Evolutionary conservation across 441 rosid genomes (phyloP).

Genomic region (Erysimum cheiri): DNA sequence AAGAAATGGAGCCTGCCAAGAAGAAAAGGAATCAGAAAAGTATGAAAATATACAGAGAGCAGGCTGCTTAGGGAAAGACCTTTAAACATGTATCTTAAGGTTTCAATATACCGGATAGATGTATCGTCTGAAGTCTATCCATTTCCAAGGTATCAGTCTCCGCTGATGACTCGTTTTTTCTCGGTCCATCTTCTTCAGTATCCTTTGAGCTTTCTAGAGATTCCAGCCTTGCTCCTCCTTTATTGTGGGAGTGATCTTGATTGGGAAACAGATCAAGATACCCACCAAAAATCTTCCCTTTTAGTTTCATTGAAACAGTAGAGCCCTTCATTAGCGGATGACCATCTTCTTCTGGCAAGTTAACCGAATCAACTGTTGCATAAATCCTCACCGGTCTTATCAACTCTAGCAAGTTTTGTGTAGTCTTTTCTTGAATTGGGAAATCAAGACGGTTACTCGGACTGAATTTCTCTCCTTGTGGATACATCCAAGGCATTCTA

Average conservation of each 20-base stretch:
- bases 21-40: constrained; percentile 39
- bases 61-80: constrained; percentile 3
- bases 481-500: constrained; percentile 36
- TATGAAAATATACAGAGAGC: constrained; percentile 11
- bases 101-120: constrained; percentile 54
- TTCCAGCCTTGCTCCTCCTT: constrained; percentile 60
- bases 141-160: constrained; percentile 76
- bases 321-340: constrained; percentile 53
- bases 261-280: constrained; percentile 55
- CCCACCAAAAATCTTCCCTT: constrained; percentile 54
- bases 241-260: constrained; percentile 46
- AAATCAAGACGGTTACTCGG: constrained; percentile 2
- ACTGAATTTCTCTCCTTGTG: background rate
- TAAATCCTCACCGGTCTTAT: constrained; percentile 54
- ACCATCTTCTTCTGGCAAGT: constrained; percentile 49
- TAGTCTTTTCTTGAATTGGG: constrained; percentile 42
- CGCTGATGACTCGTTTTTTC: constrained; percentile 62
- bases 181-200: constrained; percentile 47
- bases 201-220: constrained; percentile 64
- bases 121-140: constrained; percentile 53
- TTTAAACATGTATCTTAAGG: constrained; percentile 2
- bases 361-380: constrained; percentile 54
- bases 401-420: constrained; percentile 40
- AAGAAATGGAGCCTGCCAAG: constrained; percentile 60
- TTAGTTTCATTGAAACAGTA: constrained; percentile 50